A percentile compares a stretch with the other conserved stretches of the same genome.
Conservation (phyloP, 257 asterid species). For the Hygrophila difformis region DNA sequence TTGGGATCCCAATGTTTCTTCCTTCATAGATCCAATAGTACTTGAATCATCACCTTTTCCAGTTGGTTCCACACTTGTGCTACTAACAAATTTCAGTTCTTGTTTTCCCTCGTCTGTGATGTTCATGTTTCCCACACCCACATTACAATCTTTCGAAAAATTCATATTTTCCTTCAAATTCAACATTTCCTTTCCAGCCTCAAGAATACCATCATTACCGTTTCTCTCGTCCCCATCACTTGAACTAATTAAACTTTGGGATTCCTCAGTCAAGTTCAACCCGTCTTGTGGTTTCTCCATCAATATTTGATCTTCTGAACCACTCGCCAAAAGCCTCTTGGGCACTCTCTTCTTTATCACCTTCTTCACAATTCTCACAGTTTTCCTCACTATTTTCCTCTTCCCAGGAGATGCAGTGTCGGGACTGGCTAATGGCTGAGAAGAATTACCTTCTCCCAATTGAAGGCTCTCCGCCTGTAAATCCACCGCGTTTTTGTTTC, state of each 20-base stretch:
- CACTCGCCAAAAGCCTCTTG: constrained; percentile 23
- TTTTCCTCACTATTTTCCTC: constrained; percentile 43
- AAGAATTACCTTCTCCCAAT: constrained; percentile 11
- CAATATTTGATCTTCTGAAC: constrained; percentile 14
- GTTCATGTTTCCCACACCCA: background rate
- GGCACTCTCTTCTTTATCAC: constrained; percentile 57
- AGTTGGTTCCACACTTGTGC: constrained; percentile 7
- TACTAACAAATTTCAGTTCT: background rate
- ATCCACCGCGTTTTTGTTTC: background rate
- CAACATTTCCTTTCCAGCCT: no score
- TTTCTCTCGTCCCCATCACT: background rate
- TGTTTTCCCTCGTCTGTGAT: background rate
- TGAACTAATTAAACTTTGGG: background rate
- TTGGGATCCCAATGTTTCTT: no score
- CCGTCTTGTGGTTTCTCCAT: constrained; percentile 11
- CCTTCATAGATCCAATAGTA: no score
- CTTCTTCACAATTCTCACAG: constrained; percentile 45
- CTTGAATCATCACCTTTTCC: background rate
- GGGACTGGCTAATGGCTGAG: constrained; percentile 12
- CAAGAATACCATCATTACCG: no score
- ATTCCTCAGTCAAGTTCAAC: background rate
- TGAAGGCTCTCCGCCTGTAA: constrained; percentile 1
- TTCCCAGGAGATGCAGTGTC: constrained; percentile 20
- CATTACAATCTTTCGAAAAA: constrained; percentile 7
- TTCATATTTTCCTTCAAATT: background rate